Evolutionary conservation across 1,284 basidiomycete species (phyloP).

Genomic region (Agroathelia rolfsii): DNA sequence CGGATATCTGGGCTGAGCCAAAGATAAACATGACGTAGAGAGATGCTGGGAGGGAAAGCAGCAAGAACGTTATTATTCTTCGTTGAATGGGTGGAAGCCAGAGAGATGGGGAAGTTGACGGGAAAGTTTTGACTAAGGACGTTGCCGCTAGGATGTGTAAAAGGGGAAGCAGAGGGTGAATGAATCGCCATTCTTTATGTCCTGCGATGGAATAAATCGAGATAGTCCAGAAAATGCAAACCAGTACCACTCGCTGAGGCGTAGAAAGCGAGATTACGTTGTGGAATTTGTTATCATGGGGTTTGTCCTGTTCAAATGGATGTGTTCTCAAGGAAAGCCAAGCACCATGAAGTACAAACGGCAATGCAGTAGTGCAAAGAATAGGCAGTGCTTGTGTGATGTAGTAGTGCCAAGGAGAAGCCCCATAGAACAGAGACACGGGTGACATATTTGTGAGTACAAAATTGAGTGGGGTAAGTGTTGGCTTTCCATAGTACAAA

Average conservation of each 20-base stretch:
- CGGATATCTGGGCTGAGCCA: constrained; percentile 67
- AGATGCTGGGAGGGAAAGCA: constrained; percentile 47
- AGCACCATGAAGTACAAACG: constrained; percentile 58
- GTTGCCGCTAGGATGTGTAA: constrained; percentile 74
- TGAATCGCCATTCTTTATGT: constrained; percentile 96
- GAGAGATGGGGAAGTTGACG: constrained; percentile 1
- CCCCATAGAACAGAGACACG: constrained; percentile 92
- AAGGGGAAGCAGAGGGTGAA: constrained; percentile 87
- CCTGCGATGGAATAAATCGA: constrained; percentile 67
- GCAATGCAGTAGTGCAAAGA: constrained; percentile 63
- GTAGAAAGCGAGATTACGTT: constrained; percentile 8
- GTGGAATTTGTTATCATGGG: neutral
- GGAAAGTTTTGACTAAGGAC: constrained; percentile 48
- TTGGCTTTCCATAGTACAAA: constrained; percentile 55
- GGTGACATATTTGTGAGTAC: constrained; percentile 70
- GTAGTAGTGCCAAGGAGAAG: constrained; percentile 83
- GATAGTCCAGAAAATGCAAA: constrained; percentile 55
- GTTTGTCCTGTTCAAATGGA: neutral
- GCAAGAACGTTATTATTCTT: constrained; percentile 33
- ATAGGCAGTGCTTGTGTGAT: constrained; percentile 81
- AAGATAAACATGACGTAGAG: constrained; percentile 68
- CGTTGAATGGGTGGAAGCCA: constrained; percentile 23
- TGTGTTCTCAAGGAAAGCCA: constrained; percentile 29
- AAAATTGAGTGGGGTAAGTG: constrained; percentile 79
- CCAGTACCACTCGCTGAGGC: constrained; percentile 35